Evolutionary conservation across 495 filamentous ascomycete species (phyloP).

Genomic region (Terfezia boudieri): DNA sequence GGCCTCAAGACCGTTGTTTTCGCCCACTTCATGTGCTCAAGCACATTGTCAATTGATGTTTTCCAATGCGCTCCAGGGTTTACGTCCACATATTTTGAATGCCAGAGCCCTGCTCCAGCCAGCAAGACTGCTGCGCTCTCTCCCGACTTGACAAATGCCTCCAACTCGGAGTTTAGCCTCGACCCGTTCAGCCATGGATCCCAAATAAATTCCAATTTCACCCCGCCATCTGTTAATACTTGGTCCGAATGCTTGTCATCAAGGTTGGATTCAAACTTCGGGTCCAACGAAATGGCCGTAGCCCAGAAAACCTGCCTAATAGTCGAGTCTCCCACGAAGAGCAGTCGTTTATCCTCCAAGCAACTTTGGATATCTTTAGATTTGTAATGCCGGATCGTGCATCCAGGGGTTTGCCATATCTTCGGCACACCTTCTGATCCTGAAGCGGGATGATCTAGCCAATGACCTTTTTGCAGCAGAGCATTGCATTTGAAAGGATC

Average conservation of each 20-base stretch:
- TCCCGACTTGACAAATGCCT: constrained; percentile 2
- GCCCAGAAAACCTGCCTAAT: constrained; percentile 39
- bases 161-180: constrained; percentile 22
- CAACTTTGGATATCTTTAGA: constrained; percentile 26
- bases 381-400: constrained; percentile 34
- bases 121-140: constrained; percentile 21
- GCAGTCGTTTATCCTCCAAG: constrained; percentile 23
- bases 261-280: constrained; percentile 18
- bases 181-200: constrained; percentile 40
- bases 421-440: constrained; percentile 10
- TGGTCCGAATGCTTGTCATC: constrained; percentile 26
- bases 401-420: constrained; percentile 37
- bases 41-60: constrained; percentile 24
- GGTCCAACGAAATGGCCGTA: constrained; percentile 28
- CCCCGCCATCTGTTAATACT: constrained; percentile 21
- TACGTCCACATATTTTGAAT: constrained; percentile 28
- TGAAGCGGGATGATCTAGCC: constrained; percentile 24
- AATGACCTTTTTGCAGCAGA: constrained; percentile 29
- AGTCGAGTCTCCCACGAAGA: constrained; percentile 38
- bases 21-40: constrained; percentile 13
- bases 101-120: constrained; percentile 34
- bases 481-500: constrained; percentile 35
- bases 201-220: constrained; percentile 33
- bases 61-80: constrained; percentile 27
- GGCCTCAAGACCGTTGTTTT: constrained; percentile 9